Percentiles rank a stretch among this genome's conserved stretches.
Conservation (phyloP, 169 alveolate genomes). For the Cryptosporidium sp. region DNA sequence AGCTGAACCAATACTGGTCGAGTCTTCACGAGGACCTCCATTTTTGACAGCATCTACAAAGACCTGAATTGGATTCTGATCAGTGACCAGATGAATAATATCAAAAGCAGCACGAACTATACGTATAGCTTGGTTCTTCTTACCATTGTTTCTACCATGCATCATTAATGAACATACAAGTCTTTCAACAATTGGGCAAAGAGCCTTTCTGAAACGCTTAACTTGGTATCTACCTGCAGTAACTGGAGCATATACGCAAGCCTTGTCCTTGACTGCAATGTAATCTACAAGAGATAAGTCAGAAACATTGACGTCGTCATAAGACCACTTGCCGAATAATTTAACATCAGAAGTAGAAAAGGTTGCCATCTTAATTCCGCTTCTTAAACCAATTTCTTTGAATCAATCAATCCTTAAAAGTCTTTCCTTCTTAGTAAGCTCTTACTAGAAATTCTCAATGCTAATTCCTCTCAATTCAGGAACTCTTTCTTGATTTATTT, state of each 20-base stretch:
- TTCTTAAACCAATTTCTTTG: background rate
- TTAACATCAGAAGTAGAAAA: constrained; percentile 87
- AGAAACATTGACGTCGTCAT: constrained; percentile 93
- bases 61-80: constrained; percentile 98
- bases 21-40: constrained; percentile 99
- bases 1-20: constrained; percentile 98
- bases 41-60: constrained; percentile 96
- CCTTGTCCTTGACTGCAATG: constrained; percentile 93
- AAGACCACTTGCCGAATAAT: constrained; percentile 97
- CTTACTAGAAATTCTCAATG: background rate
- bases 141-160: constrained; percentile 98
- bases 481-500: background rate
- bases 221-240: constrained; percentile 99
- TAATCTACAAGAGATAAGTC: constrained; percentile 96
- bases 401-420: background rate
- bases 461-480: background rate
- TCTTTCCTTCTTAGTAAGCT: constrained; percentile 1
- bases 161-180: constrained; percentile 87
- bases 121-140: constrained; percentile 97
- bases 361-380: constrained; percentile 35
- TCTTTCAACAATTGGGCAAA: constrained; percentile 99
- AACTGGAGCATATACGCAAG: constrained; percentile 97
- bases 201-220: constrained; percentile 98
- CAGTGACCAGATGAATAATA: constrained; percentile 96
- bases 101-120: constrained; percentile 98